A percentile compares a stretch with the other conserved stretches of the same genome.
These are phyloP conservation scores for Schizothecium vesticola DNA, from an alignment of 495 filamentous ascomycete genomes.

Conservation along the genomic window DNA sequence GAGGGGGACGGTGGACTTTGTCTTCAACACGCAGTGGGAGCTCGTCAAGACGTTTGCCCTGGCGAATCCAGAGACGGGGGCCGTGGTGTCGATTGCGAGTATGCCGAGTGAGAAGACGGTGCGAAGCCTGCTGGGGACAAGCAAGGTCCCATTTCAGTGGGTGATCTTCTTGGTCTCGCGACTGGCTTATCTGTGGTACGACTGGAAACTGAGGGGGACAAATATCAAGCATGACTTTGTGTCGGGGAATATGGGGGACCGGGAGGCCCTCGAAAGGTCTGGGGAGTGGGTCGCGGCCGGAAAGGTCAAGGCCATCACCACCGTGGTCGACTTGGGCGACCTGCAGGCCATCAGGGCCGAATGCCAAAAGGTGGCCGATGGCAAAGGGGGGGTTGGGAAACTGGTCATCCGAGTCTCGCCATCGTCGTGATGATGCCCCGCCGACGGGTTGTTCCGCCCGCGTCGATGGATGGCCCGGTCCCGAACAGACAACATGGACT, in stretches of 20 bases:
- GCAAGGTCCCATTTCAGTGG: slow-evolving; percentile 24
- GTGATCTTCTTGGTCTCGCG: slow-evolving; percentile 30
- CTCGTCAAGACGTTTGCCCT: slow-evolving; percentile 32
- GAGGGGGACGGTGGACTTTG: slow-evolving; percentile 45
- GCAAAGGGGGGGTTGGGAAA: slow-evolving; percentile 53
- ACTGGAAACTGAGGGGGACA: slow-evolving; percentile 33
- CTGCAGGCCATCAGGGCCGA: slow-evolving; percentile 40
- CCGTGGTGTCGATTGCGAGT: slow-evolving; percentile 38
- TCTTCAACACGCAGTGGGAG: slow-evolving; percentile 46
- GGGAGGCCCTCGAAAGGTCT: slow-evolving; percentile 40
- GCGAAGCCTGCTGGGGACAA: slow-evolving; percentile 30
- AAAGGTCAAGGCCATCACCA: slow-evolving; percentile 42
- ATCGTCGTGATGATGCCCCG: not conserved
- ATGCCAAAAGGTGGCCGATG: slow-evolving; percentile 42
- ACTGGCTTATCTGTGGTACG: slow-evolving; percentile 34
- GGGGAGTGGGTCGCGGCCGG: slow-evolving; percentile 39
- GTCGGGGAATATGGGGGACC: slow-evolving; percentile 30
- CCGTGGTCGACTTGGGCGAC: slow-evolving; percentile 40
- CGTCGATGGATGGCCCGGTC: not conserved
- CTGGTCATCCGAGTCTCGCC: slow-evolving; percentile 38
- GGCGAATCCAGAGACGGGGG: slow-evolving; percentile 34
- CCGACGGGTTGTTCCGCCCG: not conserved
- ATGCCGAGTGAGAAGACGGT: slow-evolving; percentile 31
- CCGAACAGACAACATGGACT: not conserved
- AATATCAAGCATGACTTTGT: slow-evolving; percentile 34